Base-by-base conservation (phyloP, 2,329 filamentous ascomycete genomes). In the Talaromyces sp. region DNA sequence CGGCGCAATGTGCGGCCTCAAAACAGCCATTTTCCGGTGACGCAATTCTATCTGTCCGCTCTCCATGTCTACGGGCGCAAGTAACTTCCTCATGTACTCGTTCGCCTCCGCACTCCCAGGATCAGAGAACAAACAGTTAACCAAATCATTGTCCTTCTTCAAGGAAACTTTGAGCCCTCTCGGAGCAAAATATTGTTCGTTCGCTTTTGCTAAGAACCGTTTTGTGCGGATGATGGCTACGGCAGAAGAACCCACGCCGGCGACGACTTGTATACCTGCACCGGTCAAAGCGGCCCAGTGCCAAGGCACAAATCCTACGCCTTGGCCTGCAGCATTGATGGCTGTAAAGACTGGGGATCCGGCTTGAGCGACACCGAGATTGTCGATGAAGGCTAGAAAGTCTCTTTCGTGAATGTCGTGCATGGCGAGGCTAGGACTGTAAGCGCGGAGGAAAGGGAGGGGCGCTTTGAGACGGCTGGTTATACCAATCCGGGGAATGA, bases 341-440 rank as follows among this genome's bases (percentile, higher is more conserved):
- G 48, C 60, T 50, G 61, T 39, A 46, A 67, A 58, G 6, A 63
- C 48, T 3, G 66, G 64, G 2, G 62, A 58, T 18, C 62, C 62
- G 7, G 64, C 61, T 28, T 54, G 63, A 1, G 63, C 66, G 2
- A 67, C 58, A n/a, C 28, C 25, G 1, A 66, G 44, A 9, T 58
- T 65, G 59, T 67, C 66, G 23, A 67, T 63, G 37, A 67, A 67
- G 2, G 54, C 62, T n/a, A 66, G 40, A 33, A 67, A 66, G 2
- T 65, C 54, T 5, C 40, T 21, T 31, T 61, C 55, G 23, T 61
- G 5, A 8, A 67, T 64, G 18, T 57, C 39, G 54, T 67, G 58
- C 7, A 11, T 21, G 6, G 12, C 23, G 5, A 67, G 64, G 5
- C 7, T 18, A 4, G 63, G 60, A 6, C 64, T 61, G 40, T 66